Percentiles rank a stretch among this genome's conserved stretches.
Evolutionary conservation across 2,329 filamentous ascomycete genomes (phyloP).

Genomic region (Exophiala calicioides): DNA sequence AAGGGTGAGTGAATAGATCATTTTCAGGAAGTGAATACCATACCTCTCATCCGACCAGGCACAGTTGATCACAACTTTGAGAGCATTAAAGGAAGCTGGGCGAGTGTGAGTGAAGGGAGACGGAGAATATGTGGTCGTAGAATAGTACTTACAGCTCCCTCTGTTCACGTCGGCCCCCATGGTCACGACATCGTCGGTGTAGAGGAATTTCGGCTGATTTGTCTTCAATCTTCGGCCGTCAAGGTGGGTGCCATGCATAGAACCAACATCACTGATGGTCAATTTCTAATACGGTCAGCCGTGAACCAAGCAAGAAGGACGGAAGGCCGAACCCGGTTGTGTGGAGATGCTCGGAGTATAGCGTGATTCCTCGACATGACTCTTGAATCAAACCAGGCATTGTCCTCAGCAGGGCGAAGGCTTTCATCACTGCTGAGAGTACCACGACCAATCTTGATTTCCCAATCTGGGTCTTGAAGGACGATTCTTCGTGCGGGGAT

Average conservation of each 20-base stretch:
- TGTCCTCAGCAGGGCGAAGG: constrained; percentile 39
- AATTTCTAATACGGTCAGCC: constrained; percentile 40
- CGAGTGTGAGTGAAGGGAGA: constrained; percentile 2
- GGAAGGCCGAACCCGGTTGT: constrained; percentile 15
- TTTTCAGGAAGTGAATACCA: constrained; percentile 1
- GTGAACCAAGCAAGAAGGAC: neutral
- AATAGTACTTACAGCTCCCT: constrained; percentile 35
- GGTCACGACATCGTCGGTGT: constrained; percentile 42
- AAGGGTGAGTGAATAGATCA: neutral
- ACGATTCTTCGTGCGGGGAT: constrained; percentile 37
- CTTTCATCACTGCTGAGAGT: constrained; percentile 40
- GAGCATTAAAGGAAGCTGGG: constrained; percentile 19
- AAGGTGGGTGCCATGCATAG: constrained; percentile 64
- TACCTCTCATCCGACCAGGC: constrained; percentile 35
- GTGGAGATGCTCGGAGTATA: constrained; percentile 34
- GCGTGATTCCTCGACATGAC: constrained; percentile 52
- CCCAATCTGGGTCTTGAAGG: constrained; percentile 34
- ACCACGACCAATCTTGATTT: constrained; percentile 43
- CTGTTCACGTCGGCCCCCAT: constrained; percentile 55
- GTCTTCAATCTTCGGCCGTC: constrained; percentile 49
- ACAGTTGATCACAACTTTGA: constrained; percentile 36
- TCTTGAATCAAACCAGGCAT: constrained; percentile 49
- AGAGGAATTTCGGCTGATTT: constrained; percentile 34
- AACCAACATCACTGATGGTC: constrained; percentile 56
- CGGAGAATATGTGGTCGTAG: neutral